Percentiles rank a stretch among this genome's conserved stretches.
Evolutionary conservation across 2,329 filamentous ascomycete genomes (phyloP).

Genomic region (Hysterium pulicare): DNA sequence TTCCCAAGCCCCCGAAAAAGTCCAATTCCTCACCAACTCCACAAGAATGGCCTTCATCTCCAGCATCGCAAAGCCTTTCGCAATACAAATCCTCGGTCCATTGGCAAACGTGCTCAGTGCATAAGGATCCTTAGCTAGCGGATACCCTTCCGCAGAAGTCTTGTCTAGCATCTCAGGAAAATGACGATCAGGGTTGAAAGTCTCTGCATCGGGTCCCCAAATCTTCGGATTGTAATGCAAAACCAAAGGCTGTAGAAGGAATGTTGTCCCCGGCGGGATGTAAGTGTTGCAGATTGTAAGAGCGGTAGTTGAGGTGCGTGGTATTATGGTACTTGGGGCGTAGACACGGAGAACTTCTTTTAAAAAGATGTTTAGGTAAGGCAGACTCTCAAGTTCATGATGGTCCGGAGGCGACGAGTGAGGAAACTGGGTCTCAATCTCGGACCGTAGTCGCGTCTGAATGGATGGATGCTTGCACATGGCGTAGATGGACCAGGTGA

Average conservation of each 20-base stretch:
- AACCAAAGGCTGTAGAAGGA: slow-evolving; percentile 6
- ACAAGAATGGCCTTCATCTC: slow-evolving; percentile 19
- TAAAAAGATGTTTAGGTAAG: slow-evolving; percentile 44
- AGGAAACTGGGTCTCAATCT: slow-evolving; percentile 24
- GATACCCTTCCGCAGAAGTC: slow-evolving; percentile 8
- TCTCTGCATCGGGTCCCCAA: slow-evolving; percentile 13
- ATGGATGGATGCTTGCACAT: slow-evolving; percentile 36
- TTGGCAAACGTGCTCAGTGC: slow-evolving; percentile 14
- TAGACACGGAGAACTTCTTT: slow-evolving; percentile 45
- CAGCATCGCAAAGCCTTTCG: slow-evolving; percentile 15
- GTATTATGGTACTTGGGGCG: slow-evolving; percentile 30
- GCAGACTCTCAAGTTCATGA: slow-evolving; percentile 37
- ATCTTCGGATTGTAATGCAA: slow-evolving; percentile 12
- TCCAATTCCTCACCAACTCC: neutral
- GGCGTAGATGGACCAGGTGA: slow-evolving; percentile 44
- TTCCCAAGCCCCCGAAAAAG: neutral
- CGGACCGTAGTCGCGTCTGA: slow-evolving; percentile 39
- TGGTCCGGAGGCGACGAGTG: slow-evolving; percentile 18
- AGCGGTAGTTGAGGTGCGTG: neutral
- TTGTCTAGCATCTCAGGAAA: slow-evolving; percentile 9
- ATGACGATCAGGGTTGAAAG: slow-evolving; percentile 15
- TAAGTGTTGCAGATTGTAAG: slow-evolving; percentile 5
- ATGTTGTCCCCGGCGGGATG: slow-evolving; percentile 11
- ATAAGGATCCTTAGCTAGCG: slow-evolving; percentile 10
- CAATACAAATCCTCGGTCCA: slow-evolving; percentile 16